Evolutionary conservation across 2,329 filamentous ascomycete species (phyloP).

Genomic region (Verticillium tricorpus): DNA sequence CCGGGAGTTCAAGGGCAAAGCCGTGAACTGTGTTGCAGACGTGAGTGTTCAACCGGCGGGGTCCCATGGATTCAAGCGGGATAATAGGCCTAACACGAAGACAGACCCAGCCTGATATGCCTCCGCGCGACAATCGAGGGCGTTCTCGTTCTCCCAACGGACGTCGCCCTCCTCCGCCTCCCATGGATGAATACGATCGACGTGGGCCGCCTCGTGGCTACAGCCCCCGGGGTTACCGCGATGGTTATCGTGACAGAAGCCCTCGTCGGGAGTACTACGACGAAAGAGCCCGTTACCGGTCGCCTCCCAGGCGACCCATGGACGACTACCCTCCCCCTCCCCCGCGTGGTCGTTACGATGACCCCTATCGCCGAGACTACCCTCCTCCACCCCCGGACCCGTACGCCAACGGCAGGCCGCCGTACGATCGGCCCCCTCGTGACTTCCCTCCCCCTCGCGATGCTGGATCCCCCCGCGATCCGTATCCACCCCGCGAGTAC

Average conservation of each 20-base stretch:
- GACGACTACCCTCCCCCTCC: slow-evolving; percentile 72
- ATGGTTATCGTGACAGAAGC: slow-evolving; percentile 84
- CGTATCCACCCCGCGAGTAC: slow-evolving; percentile 41
- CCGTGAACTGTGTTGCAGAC: slow-evolving; percentile 82
- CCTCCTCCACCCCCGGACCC: slow-evolving; percentile 58
- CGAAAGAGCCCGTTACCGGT: slow-evolving; percentile 74
- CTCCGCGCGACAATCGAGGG: slow-evolving; percentile 57
- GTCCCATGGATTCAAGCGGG: neutral
- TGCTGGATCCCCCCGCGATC: slow-evolving; percentile 40
- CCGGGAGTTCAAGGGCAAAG: slow-evolving; percentile 85
- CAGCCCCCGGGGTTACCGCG: slow-evolving; percentile 65
- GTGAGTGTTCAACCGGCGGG: slow-evolving; percentile 48
- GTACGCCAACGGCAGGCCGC: slow-evolving; percentile 51
- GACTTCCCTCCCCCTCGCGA: slow-evolving; percentile 46
- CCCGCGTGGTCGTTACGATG: slow-evolving; percentile 65
- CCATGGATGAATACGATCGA: slow-evolving; percentile 76
- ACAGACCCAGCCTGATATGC: slow-evolving; percentile 76
- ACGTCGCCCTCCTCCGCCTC: slow-evolving; percentile 62
- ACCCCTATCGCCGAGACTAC: slow-evolving; percentile 70
- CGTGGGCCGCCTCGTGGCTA: slow-evolving; percentile 74
- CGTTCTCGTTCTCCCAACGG: slow-evolving; percentile 73
- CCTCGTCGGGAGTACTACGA: slow-evolving; percentile 85
- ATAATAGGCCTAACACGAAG: slow-evolving; percentile 4
- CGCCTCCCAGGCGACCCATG: slow-evolving; percentile 71
- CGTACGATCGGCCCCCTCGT: slow-evolving; percentile 49